phyloP scores from a whole-genome alignment of 495 filamentous ascomycete genomes.

The Hypomontagnella submonticulosa region DNA sequence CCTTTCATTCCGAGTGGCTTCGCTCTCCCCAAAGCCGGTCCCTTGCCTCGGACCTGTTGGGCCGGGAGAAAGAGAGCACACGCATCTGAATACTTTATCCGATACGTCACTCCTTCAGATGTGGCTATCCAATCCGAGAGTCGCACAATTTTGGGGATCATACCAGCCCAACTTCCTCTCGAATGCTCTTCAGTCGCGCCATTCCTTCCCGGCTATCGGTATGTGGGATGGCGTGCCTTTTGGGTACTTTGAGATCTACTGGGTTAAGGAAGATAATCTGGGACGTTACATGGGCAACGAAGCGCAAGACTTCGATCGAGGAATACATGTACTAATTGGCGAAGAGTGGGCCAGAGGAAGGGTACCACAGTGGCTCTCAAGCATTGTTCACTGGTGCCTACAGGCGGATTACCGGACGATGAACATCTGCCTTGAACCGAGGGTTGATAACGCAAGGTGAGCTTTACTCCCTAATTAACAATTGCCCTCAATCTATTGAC shows the following conservation, averaged over 20 bases:
- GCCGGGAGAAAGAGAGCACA: conserved; percentile 49
- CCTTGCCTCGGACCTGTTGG: conserved; percentile 64
- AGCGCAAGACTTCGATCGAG: conserved; percentile 84
- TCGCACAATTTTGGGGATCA: conserved; percentile 83
- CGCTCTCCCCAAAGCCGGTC: conserved; percentile 63
- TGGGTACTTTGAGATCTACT: conserved; percentile 98
- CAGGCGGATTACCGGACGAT: conserved; percentile 83
- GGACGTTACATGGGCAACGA: conserved; percentile 70
- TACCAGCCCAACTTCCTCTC: conserved; percentile 75
- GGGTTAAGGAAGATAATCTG: conserved; percentile 92
- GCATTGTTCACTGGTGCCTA: conserved; percentile 86
- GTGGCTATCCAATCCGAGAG: conserved; percentile 92
- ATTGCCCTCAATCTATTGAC: conserved; percentile 14
- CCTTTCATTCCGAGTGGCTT: conserved; percentile 86
- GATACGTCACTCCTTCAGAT: conserved; percentile 83
- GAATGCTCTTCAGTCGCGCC: conserved; percentile 68
- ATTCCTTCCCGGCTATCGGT: conserved; percentile 92
- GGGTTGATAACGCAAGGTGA: conserved; percentile 91
- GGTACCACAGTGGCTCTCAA: conserved; percentile 80
- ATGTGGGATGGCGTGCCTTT: conserved; percentile 96
- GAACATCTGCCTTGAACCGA: conserved; percentile 84
- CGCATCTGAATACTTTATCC: conserved; percentile 53
- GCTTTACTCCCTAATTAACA: conserved; percentile 42
- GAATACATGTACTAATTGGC: conserved; percentile 87
- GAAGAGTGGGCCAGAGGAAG: conserved; percentile 92